A percentile compares a stretch with the other conserved stretches of the same genome.
Evolutionary conservation across 2,329 filamentous ascomycete species (phyloP).

Genomic region (Talaromyces sp.): DNA sequence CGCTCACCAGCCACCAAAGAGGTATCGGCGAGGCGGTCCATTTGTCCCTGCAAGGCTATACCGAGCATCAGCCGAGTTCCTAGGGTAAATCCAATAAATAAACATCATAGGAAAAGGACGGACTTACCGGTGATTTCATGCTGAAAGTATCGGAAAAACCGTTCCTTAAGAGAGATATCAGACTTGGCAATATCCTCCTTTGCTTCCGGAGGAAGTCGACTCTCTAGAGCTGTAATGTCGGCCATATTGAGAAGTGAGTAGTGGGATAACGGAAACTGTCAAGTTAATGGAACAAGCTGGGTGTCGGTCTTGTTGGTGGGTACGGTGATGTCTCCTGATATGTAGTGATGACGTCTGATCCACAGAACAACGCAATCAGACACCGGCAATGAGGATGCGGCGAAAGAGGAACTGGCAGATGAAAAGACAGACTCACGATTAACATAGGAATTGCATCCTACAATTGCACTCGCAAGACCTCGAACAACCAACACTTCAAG

Average conservation of each 20-base stretch:
- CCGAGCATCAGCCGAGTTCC: background rate
- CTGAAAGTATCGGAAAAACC: conserved; percentile 81
- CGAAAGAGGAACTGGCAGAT: background rate
- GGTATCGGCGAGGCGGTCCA: conserved; percentile 60
- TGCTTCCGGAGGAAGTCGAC: conserved; percentile 25
- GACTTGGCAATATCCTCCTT: conserved; percentile 29
- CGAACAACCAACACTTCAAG: no score
- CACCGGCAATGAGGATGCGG: background rate
- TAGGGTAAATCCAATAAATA: background rate
- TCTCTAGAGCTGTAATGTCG: conserved; percentile 21
- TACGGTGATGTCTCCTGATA: background rate
- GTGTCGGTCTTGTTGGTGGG: background rate
- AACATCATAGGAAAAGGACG: background rate
- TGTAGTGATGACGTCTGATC: conserved; percentile 15
- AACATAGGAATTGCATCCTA: background rate
- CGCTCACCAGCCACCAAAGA: conserved; percentile 66
- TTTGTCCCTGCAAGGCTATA: conserved; percentile 69
- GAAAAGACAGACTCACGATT: background rate
- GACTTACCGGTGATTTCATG: conserved; percentile 63
- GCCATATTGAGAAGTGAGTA: conserved; percentile 21
- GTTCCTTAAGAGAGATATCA: conserved; percentile 57
- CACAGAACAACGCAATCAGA: background rate
- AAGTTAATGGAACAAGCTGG: background rate
- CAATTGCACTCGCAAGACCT: no score
- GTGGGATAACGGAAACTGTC: background rate